Percentiles rank a stretch among this genome's conserved stretches.
Evolutionary conservation across 768 basidiomycete genomes (phyloP).

Genomic region (Sarcodon aspratus): DNA sequence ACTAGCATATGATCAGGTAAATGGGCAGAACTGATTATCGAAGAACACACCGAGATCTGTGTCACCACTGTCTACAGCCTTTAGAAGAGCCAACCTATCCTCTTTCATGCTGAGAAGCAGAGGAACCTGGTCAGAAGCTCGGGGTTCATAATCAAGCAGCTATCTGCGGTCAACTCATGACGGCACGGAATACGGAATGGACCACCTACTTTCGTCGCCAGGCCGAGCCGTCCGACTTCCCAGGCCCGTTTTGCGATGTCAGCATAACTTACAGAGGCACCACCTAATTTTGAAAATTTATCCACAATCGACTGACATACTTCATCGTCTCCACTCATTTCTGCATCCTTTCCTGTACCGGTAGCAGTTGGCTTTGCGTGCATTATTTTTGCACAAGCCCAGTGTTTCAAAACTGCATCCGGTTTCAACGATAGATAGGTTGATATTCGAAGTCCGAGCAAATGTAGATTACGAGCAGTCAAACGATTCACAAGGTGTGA

Average conservation of each 20-base stretch:
- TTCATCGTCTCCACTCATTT: conserved; percentile 60
- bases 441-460: conserved; percentile 87
- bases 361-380: conserved; percentile 51
- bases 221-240: conserved; percentile 68
- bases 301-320: conserved; percentile 77
- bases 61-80: conserved; percentile 91
- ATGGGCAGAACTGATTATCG: background rate
- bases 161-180: conserved; percentile 15
- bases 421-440: conserved; percentile 74
- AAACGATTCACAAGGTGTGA: conserved; percentile 73
- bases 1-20: conserved; percentile 33
- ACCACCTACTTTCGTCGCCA: conserved; percentile 69
- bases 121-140: conserved; percentile 88
- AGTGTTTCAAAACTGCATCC: conserved; percentile 84
- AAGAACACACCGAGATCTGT: conserved; percentile 71
- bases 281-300: conserved; percentile 79
- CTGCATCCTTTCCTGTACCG: conserved; percentile 39
- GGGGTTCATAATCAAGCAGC: conserved; percentile 86
- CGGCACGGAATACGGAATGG: background rate
- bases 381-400: conserved; percentile 89
- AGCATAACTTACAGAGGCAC: conserved; percentile 78
- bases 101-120: conserved; percentile 92
- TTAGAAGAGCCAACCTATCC: conserved; percentile 74
- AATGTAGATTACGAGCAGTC: conserved; percentile 79
- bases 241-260: conserved; percentile 92